Percentiles rank a stretch among this genome's conserved stretches.
Evolutionary conservation across 805 yeast genomes (phyloP).

Genomic region (Saturnispora quitensis): DNA sequence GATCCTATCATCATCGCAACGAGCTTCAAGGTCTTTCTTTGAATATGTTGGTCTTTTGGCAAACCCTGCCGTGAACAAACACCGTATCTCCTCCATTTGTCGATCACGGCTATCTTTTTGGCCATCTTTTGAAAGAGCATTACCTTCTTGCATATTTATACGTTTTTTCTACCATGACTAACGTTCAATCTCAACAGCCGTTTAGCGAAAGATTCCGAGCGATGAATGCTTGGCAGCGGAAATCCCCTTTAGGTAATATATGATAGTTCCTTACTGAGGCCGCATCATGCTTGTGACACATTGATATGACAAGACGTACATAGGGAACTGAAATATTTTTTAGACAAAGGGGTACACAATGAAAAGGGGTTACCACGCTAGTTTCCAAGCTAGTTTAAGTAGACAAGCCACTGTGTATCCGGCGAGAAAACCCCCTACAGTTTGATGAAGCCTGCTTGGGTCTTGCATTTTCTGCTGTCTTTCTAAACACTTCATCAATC

Average conservation of each 20-base stretch:
- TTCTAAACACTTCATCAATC: not conserved
- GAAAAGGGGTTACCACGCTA: not conserved
- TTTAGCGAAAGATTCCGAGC: not conserved
- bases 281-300: not conserved
- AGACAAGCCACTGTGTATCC: not conserved
- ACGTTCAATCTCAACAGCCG: not conserved
- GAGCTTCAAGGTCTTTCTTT: conserved; percentile 13
- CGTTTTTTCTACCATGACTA: not conserved
- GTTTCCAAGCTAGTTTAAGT: not conserved
- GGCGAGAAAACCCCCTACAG: not conserved
- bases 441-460: not conserved
- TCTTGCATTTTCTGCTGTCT: not conserved
- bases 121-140: not conserved
- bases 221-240: not conserved
- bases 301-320: not conserved
- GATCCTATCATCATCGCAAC: conserved; percentile 16
- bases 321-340: not conserved
- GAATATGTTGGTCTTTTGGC: conserved; percentile 4
- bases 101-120: not conserved
- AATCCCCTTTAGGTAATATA: not conserved
- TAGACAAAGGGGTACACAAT: not conserved
- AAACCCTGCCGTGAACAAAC: conserved; percentile 4
- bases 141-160: not conserved
- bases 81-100: conserved; percentile 3
- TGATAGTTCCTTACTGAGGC: not conserved